These are phyloP conservation scores for Chrysosporium keratinophilum DNA, from an alignment of 2,329 filamentous ascomycete species.

Conservation along the genomic window DNA sequence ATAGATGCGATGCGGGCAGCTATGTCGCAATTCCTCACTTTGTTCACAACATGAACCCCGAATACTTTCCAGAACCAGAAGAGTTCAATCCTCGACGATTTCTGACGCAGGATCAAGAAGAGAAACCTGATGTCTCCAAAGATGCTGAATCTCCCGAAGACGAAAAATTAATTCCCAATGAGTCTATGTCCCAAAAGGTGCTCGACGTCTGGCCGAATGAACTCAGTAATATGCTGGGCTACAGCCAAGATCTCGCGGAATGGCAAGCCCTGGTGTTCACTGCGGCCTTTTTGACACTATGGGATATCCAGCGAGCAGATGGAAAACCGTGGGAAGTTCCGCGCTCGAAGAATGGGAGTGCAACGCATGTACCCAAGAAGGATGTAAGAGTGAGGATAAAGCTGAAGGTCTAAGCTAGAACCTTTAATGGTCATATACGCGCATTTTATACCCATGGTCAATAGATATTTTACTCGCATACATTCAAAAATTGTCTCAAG, in stretches of 20 bases:
- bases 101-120: slow-evolving; percentile 34
- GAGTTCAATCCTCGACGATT: slow-evolving; percentile 39
- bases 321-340: slow-evolving; percentile 44
- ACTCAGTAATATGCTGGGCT: slow-evolving; percentile 38
- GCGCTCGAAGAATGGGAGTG: slow-evolving; percentile 38
- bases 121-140: slow-evolving; percentile 28
- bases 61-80: slow-evolving; percentile 33
- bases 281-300: slow-evolving; percentile 45
- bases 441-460: too few species aligned
- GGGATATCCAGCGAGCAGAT: slow-evolving; percentile 44
- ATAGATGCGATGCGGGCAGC: slow-evolving; percentile 34
- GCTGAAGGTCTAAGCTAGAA: slow-evolving; percentile 25
- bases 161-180: not conserved
- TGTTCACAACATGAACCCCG: slow-evolving; percentile 35
- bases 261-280: slow-evolving; percentile 42
- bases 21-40: slow-evolving; percentile 38
- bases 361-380: slow-evolving; percentile 41
- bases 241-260: slow-evolving; percentile 43
- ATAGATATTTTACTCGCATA: too few species aligned
- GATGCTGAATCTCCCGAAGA: slow-evolving; percentile 2
- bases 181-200: not conserved
- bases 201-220: slow-evolving; percentile 22
- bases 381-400: slow-evolving; percentile 48
- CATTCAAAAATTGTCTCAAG: too few species aligned
- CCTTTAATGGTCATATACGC: not conserved